phyloP scores from a whole-genome alignment of 2,329 filamentous ascomycete species.

The Diatrype stigma region DNA sequence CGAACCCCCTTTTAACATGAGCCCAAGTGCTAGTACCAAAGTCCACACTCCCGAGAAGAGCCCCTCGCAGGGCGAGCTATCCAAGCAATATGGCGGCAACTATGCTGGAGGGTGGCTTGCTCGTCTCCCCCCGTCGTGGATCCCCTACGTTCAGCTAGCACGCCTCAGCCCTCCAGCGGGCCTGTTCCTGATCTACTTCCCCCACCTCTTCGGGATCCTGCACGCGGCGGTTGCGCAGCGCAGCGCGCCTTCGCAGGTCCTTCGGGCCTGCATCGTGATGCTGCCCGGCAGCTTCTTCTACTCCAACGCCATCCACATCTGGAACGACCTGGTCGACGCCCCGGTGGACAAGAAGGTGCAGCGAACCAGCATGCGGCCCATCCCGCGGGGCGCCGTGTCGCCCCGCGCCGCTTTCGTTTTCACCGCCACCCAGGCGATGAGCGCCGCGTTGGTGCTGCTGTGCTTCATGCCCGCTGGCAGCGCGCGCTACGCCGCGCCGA shows the following conservation, averaged over 20 bases:
- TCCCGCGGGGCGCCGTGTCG: slow-evolving; percentile 22
- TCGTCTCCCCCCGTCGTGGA: slow-evolving; percentile 14
- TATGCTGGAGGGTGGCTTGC: slow-evolving; percentile 12
- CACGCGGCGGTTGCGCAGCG: slow-evolving; percentile 1
- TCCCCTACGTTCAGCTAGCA: slow-evolving; percentile 16
- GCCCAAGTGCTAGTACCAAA: no score
- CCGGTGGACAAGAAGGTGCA: slow-evolving; percentile 18
- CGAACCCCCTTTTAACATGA: no score
- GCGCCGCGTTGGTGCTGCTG: slow-evolving; percentile 4
- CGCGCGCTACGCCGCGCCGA: slow-evolving; percentile 7
- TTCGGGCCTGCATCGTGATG: slow-evolving; percentile 1
- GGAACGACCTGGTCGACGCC: slow-evolving; percentile 27
- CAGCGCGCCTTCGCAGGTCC: no score
- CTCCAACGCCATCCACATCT: slow-evolving; percentile 17
- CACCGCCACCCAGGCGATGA: slow-evolving; percentile 10
- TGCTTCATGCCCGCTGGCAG: slow-evolving; percentile 3
- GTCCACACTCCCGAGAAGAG: no score
- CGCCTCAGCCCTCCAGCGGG: slow-evolving; percentile 15
- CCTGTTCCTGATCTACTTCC: slow-evolving; percentile 15
- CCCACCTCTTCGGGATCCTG: slow-evolving; percentile 15
- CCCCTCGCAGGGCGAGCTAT: neutral
- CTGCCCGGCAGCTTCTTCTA: slow-evolving; percentile 16
- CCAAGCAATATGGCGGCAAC: slow-evolving; percentile 13
- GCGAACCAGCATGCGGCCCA: slow-evolving; percentile 21
- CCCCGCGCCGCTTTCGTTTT: slow-evolving; percentile 16